Base-by-base conservation (phyloP, 1,139 yeast species). In the Pichia sp. region DNA sequence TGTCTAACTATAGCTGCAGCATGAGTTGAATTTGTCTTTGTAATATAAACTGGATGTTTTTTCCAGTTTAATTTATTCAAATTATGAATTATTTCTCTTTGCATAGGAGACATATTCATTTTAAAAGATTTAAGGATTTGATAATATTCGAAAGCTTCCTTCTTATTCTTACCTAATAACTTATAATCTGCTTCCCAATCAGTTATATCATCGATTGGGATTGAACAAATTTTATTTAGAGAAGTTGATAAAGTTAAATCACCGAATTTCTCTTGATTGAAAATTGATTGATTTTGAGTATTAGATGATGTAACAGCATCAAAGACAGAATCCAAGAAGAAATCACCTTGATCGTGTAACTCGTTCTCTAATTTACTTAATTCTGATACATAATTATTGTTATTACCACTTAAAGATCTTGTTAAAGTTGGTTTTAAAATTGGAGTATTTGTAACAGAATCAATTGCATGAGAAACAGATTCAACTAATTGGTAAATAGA, bases 1-100 rank as follows among this genome's bases (percentile, higher is more conserved):
- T 69, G 73, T 42, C 94, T 69, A 31, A 79, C 84, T 44, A 85
- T 82, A 1, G 85, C 80, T 2, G 91, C 94, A 2, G 95, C 86
- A 55, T 85, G 95, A 0, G 93, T 72, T 38, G 78, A 73, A 39
- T 69, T 69, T 4, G 91, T 79, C 26, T 71, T 64, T 35, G 81
- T 69, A 40, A 85, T 80, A 45, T 82, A 69, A 23, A 84, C 70
- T 0, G 93, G 93, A 54, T 58, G 81, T 57, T 83, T 85, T 26
- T 65, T 60, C 95, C 95, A 85, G 3, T 62, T 53, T 11, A 84
- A 59, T 2, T 60, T 50, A 58, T 84, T 84, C 55, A 85, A 67
- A 46, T 71, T 69, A 21, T 62, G 62, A 32, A 83, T 71, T 39
- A 83, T 80, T 24, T 59, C 64, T 34, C 61, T 51, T 56, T 85